phyloP scores from a whole-genome alignment of 768 basidiomycete species.

The Lactarius tabidus region DNA sequence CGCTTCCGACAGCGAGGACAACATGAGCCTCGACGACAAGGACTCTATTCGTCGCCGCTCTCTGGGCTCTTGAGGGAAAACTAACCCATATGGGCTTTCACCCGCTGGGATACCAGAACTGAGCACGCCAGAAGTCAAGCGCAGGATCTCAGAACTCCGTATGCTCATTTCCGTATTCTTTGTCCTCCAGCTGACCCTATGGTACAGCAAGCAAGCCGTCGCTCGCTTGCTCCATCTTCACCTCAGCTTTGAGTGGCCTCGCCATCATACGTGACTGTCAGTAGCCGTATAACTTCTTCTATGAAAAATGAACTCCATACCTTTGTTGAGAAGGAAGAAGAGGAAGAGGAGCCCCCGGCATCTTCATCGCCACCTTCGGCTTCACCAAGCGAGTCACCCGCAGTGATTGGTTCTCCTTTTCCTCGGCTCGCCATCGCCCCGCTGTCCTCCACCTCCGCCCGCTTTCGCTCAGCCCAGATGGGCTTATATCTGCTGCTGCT shows the following conservation, averaged over 20 bases:
- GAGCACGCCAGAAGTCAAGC: slow-evolving; percentile 52
- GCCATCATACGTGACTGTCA: slow-evolving; percentile 75
- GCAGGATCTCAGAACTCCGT: slow-evolving; percentile 63
- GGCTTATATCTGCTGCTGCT: slow-evolving; percentile 34
- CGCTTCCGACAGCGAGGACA: too few species aligned
- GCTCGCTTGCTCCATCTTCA: slow-evolving; percentile 48
- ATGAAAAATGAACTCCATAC: slow-evolving; percentile 77
- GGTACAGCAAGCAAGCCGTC: slow-evolving; percentile 56
- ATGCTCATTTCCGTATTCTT: slow-evolving; percentile 34
- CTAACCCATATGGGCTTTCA: slow-evolving; percentile 57
- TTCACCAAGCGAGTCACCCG: slow-evolving; percentile 15
- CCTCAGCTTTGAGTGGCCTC: slow-evolving; percentile 39
- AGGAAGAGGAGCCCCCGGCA: slow-evolving; percentile 68
- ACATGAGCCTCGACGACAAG: too few species aligned
- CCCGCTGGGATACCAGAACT: slow-evolving; percentile 85
- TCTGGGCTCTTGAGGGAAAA: slow-evolving; percentile 86
- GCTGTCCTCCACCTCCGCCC: slow-evolving; percentile 64
- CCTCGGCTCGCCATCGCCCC: slow-evolving; percentile 55
- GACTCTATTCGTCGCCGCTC: slow-evolving; percentile 72
- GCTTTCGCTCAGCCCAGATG: slow-evolving; percentile 61
- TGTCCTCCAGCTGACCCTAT: not conserved
- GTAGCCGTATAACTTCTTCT: slow-evolving; percentile 61
- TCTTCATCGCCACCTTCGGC: slow-evolving; percentile 27
- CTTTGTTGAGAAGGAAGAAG: too few species aligned
- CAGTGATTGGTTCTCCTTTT: slow-evolving; percentile 28